phyloP scores from a whole-genome alignment of 148 eudicot genomes.

The Silene latifolia region DNA sequence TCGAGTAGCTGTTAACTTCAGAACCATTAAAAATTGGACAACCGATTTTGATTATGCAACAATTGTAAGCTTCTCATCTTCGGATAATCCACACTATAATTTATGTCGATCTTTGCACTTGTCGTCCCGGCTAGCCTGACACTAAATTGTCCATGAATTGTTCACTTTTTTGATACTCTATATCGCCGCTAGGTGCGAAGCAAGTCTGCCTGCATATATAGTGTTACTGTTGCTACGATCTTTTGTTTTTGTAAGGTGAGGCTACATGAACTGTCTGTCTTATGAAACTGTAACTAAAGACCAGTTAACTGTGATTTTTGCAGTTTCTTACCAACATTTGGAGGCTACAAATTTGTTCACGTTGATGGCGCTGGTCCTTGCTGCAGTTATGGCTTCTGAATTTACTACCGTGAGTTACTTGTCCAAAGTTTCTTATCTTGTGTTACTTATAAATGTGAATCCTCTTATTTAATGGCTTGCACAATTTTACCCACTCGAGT shows the following conservation, averaged over 20 bases:
- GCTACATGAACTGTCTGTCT: neutral
- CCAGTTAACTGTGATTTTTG: neutral
- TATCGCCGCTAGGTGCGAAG: too few species aligned
- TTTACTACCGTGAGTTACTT: neutral
- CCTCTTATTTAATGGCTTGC: neutral
- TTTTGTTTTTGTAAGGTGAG: too few species aligned
- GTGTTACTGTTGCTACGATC: neutral
- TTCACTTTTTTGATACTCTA: too few species aligned
- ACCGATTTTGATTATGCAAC: too few species aligned
- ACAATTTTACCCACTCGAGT: neutral
- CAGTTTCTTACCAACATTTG: slow-evolving; percentile 4
- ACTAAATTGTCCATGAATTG: too few species aligned
- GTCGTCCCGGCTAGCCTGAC: too few species aligned
- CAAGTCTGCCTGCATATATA: too few species aligned
- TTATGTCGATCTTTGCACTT: too few species aligned
- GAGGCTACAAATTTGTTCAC: slow-evolving; percentile 3
- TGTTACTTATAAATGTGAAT: slow-evolving; percentile 10
- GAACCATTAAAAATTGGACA: too few species aligned
- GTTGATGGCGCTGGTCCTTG: neutral
- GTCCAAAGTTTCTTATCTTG: slow-evolving; percentile 2
- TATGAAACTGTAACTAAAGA: neutral
- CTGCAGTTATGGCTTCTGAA: neutral
- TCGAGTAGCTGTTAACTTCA: too few species aligned
- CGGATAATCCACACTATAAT: too few species aligned
- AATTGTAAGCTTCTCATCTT: too few species aligned